phyloP scores from a whole-genome alignment of 495 filamentous ascomycete genomes.

The Pseudomonodictys pantanalensis region DNA sequence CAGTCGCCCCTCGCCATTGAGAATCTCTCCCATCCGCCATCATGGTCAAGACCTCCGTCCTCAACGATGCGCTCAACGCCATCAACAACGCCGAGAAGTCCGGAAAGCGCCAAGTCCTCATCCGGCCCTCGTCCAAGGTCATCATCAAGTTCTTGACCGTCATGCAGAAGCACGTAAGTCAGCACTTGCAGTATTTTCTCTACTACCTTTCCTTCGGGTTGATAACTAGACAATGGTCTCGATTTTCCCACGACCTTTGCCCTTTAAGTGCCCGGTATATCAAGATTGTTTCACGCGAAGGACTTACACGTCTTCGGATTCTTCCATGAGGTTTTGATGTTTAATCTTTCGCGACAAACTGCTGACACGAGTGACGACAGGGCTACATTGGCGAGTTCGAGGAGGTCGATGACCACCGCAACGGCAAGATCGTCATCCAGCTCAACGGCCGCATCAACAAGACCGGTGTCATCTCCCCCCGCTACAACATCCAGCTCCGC shows the following conservation, averaged over 20 bases:
- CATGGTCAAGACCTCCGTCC: constrained; percentile 97
- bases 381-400: constrained; percentile 99
- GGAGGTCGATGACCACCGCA: constrained; percentile 98
- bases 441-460: constrained; percentile 96
- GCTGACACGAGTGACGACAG: constrained; percentile 55
- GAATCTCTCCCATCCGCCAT: constrained; percentile 73
- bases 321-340: constrained; percentile 73
- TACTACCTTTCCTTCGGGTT: constrained; percentile 60
- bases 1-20: constrained; percentile 56
- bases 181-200: constrained; percentile 5
- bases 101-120: constrained; percentile 96
- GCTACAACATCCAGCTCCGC: constrained; percentile 95
- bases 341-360: constrained; percentile 90
- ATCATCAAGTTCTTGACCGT: constrained; percentile 98
- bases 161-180: constrained; percentile 99
- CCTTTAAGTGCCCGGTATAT: constrained; percentile 99
- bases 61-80: constrained; percentile 97
- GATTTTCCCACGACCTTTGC: constrained; percentile 76
- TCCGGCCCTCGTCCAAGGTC: constrained; percentile 96
- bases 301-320: constrained; percentile 94
- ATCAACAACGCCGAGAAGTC: constrained; percentile 99
- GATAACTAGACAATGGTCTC: constrained; percentile 99
- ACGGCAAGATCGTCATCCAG: constrained; percentile 97
- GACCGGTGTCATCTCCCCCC: constrained; percentile 95
- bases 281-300: constrained; percentile 60